Conservation (phyloP, 2,329 filamentous ascomycete genomes). For the Fusarium sp. region DNA sequence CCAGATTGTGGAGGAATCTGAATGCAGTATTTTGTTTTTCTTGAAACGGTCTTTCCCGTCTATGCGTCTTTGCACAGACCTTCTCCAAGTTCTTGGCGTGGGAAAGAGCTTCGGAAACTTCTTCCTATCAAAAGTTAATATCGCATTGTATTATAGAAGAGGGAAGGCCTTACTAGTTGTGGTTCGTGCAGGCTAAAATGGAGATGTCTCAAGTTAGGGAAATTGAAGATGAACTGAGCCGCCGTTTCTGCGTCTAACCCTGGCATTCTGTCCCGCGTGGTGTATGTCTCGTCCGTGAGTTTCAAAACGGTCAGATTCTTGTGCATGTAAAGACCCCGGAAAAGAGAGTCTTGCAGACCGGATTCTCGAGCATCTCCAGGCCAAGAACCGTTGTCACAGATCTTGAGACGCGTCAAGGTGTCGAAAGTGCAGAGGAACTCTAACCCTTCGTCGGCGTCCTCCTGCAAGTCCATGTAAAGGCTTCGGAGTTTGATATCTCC, state of each 20-base stretch:
- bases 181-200: slow-evolving; percentile 11
- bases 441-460: neutral
- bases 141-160: neutral
- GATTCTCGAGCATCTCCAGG: neutral
- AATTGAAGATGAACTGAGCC: slow-evolving; percentile 6
- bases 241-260: slow-evolving; percentile 20
- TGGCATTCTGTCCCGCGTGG: slow-evolving; percentile 8
- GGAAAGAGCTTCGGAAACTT: slow-evolving; percentile 19
- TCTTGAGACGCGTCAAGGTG: slow-evolving; percentile 15
- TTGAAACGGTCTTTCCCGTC: neutral
- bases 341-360: slow-evolving; percentile 8
- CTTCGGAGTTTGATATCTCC: slow-evolving; percentile 10
- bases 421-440: slow-evolving; percentile 36
- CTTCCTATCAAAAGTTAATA: neutral
- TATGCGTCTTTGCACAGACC: neutral
- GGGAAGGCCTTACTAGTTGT: neutral
- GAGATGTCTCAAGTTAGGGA: slow-evolving; percentile 23
- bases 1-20: neutral
- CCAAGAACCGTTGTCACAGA: slow-evolving; percentile 15
- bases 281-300: slow-evolving; percentile 1
- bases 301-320: slow-evolving; percentile 20
- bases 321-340: slow-evolving; percentile 33
- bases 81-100: slow-evolving; percentile 6
- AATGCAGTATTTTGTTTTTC: neutral
- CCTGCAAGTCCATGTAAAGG: slow-evolving; percentile 7